Evolutionary conservation across 441 rosid genomes (phyloP), one percentile per base, ranked within the genome.

Genomic region (California macrophylla): DNA sequence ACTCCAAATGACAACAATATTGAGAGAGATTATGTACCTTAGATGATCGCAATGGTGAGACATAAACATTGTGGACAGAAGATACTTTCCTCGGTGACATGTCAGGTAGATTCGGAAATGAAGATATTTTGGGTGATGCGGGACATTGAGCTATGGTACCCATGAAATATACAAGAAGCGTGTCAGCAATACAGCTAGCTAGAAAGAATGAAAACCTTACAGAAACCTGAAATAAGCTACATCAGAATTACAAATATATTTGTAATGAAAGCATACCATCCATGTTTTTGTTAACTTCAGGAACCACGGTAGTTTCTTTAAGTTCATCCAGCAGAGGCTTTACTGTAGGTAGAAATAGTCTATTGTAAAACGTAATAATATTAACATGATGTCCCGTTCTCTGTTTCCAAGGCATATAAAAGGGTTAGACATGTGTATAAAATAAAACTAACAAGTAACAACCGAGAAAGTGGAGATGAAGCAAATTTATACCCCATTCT

Each of bases 81-180:
- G 97, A 94, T 50, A 92, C 92, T 86, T 94, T 94, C 82, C 85
- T 92, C 0, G 99, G 98, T 16, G 99, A 94, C 99, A 94, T 92
- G 75, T 94, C 97, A 30, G 99, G 99, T 45, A 94, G 90, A 78
- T 75, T 87, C 50, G 97, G 97, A 78, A 94, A 94, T 64, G 87
- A 80, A 56, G 95, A 83, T 60, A 86, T 85, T 77, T 87, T 88
- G 52, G 96, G 96, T n/a, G 97, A 92, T 79, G 89, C 91, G 3
- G 97, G 97, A 71, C 91, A 85, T 68, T 80, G 92, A 80, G 91
- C 98, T 94, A 73, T 52, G 69, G 67, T 66, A 23, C 67, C 76
- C 75, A 74, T 42, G 56, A 70, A 69, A 62, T 67, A 75, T 54
- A 52, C 64, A 66, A 71, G 15, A 32, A 70, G 25, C 52, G 50